Base-by-base conservation (phyloP, 768 basidiomycete species). In the Boletus rufocinnamomeus region DNA sequence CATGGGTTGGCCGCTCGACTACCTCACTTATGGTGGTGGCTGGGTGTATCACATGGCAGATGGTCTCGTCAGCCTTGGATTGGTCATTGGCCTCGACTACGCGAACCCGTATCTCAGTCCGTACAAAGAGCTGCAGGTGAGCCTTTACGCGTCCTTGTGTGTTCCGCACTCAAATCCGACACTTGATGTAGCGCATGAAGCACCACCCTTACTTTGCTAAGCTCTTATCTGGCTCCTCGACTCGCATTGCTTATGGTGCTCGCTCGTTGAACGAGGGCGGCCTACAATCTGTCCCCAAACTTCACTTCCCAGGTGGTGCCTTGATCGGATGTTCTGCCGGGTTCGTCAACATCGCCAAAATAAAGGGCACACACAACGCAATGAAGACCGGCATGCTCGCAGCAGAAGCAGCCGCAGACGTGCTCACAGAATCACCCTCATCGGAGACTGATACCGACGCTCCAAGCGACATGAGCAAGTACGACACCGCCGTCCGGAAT, bases 331-430 rank as follows among this genome's bases (percentile, higher is more conserved):
- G 95, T 75, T 89, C 93, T 0, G 97, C 95, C 2, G 96, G 96
- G 14, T 95, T 98, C 71, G 83, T 99, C 59, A 98, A 99, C 75
- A 83, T 97, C 13, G 89, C 95, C 14, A 98, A 97, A 76, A 98
- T 99, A 75, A 98, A 98, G 71, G 96, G 96, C 17, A 96, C 95
- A 0, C 97, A 98, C 72, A 98, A 95, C 59, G 95, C 96, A 4
- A 98, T 99, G 97, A 95, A 98, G 81, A 93, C 89, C 38, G 97
- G 97, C 30, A 98, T 98, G 89, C 80, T 98, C 21, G 96, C 95
- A 32, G 96, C 93, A 1, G 95, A 99, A 71, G 82, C 91, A 0
- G 92, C 92, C 0, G 94, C 80, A 63, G 80, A 85, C 7, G 82
- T 82, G 5, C 74, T 96, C 50, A 55, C 73, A 59, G 65, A 63